Conservation (phyloP, 2,329 filamentous ascomycete species). For the Phyllosticta paracitricarpa region DNA sequence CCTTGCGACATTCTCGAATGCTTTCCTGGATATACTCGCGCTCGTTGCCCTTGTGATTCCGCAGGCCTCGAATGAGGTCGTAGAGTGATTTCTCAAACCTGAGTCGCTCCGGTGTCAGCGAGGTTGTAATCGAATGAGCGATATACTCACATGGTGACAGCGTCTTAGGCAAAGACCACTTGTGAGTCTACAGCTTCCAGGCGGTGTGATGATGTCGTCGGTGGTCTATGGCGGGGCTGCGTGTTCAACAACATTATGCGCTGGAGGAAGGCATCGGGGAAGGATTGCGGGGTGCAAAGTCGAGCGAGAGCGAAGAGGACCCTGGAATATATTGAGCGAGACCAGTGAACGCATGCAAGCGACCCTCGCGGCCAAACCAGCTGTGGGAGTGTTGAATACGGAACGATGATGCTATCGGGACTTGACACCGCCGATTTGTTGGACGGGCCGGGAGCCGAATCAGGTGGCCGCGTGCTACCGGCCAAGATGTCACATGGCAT, state of each 20-base stretch:
- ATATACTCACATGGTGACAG: background rate
- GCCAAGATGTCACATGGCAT: background rate
- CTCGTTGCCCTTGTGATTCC: constrained; percentile 92
- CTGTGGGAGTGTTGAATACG: background rate
- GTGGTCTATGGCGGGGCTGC: background rate
- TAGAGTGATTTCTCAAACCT: constrained; percentile 99
- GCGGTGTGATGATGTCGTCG: background rate
- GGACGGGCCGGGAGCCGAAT: background rate
- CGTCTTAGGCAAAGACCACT: background rate
- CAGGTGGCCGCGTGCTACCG: background rate
- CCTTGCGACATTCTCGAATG: constrained; percentile 87
- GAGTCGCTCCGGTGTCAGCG: constrained; percentile 3
- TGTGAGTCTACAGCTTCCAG: background rate
- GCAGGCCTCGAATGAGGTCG: constrained; percentile 92
- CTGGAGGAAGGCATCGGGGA: background rate
- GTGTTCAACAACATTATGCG: background rate
- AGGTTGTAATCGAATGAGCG: background rate
- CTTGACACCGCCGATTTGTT: background rate
- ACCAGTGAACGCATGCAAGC: background rate
- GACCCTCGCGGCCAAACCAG: background rate
- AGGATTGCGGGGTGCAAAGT: background rate
- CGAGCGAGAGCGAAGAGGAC: background rate
- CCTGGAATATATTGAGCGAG: background rate
- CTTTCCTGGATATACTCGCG: constrained; percentile 90
- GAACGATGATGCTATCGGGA: background rate